Evolutionary conservation across 208 protist species (phyloP).

Genomic region (Wallacemonas sp.): DNA sequence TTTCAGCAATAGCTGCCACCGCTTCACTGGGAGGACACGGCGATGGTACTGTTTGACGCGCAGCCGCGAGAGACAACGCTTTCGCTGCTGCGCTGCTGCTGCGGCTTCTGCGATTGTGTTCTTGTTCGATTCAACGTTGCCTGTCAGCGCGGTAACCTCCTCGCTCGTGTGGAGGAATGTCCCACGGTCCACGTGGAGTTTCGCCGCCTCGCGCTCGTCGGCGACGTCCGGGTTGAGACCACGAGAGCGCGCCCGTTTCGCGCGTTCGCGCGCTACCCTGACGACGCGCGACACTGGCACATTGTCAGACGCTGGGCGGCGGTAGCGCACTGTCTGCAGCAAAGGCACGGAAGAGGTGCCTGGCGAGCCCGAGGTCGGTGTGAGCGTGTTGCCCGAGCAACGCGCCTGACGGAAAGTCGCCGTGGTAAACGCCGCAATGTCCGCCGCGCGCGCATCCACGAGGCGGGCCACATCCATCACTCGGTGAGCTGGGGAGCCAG

Average conservation of each 20-base stretch:
- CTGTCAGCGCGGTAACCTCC: too few species aligned
- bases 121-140: too few species aligned
- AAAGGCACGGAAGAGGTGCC: too few species aligned
- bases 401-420: constrained; percentile 18
- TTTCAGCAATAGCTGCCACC: constrained; percentile 46
- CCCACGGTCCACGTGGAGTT: neutral
- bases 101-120: too few species aligned
- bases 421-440: constrained; percentile 42
- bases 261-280: constrained; percentile 26
- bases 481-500: too few species aligned
- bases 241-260: constrained; percentile 6
- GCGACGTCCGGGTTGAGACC: neutral
- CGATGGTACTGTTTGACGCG: constrained; percentile 34
- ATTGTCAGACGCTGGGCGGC: constrained; percentile 71
- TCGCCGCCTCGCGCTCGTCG: neutral
- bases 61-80: constrained; percentile 18
- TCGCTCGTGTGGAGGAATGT: neutral
- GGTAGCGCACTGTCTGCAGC: constrained; percentile 38
- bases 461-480: constrained; percentile 57
- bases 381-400: neutral
- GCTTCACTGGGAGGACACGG: constrained; percentile 35
- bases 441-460: constrained; percentile 31
- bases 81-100: neutral
- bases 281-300: constrained; percentile 51
- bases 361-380: neutral